Evolutionary conservation across 805 yeast genomes (phyloP).

Genomic region (Starmerella stigmatis): DNA sequence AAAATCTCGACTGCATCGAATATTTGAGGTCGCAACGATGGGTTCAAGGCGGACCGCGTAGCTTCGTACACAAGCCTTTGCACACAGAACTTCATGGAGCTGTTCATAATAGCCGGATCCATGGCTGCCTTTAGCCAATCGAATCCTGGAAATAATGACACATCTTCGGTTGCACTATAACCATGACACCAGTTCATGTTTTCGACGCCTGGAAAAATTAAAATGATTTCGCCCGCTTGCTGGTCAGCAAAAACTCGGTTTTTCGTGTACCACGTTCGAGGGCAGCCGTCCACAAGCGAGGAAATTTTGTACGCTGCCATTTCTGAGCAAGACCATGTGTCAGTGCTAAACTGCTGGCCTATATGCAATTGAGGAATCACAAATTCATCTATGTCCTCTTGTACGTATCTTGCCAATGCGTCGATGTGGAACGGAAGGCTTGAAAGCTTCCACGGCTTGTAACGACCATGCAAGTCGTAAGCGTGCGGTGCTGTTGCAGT

Average conservation of each 20-base stretch:
- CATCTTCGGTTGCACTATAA: conserved; percentile 4
- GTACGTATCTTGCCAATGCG: conserved; percentile 6
- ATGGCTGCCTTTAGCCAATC: conserved; percentile 5
- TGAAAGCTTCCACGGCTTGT: conserved; percentile 10
- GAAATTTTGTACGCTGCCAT: not conserved
- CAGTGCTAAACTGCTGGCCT: conserved; percentile 12
- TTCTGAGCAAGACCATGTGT: not conserved
- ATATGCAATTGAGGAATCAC: conserved; percentile 10
- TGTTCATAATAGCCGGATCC: not conserved
- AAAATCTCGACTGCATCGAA: not conserved
- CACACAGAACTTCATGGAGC: conserved; percentile 45
- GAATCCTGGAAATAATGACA: not conserved
- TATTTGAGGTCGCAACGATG: not conserved
- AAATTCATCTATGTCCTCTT: conserved; percentile 13
- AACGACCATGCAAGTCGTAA: not conserved
- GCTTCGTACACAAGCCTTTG: conserved; percentile 46
- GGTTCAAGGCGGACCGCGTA: not conserved
- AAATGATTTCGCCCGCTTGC: conserved; percentile 9
- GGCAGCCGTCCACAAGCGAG: conserved; percentile 10
- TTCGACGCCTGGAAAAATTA: conserved; percentile 5
- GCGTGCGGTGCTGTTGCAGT: not conserved
- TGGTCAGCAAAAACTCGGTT: conserved; percentile 14
- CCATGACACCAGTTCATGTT: conserved; percentile 15
- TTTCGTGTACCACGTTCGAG: conserved; percentile 14
- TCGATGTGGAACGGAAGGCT: conserved; percentile 5